Conservation (phyloP, 805 yeast genomes). For the Yamadazyma endophytica region DNA sequence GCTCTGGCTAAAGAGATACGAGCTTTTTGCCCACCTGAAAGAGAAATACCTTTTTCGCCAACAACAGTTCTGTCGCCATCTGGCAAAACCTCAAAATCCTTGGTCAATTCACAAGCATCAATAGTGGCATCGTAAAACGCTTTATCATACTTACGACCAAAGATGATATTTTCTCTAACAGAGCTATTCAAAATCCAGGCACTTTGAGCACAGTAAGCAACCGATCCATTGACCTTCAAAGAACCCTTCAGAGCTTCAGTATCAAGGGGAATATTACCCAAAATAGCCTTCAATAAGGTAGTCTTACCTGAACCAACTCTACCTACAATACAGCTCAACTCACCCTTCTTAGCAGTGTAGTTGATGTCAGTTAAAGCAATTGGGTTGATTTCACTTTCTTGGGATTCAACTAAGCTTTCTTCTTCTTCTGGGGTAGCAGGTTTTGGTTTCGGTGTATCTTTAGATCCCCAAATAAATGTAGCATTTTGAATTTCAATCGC, state of each 20-base stretch:
- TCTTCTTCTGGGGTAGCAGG: conserved; percentile 11
- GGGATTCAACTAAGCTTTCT: conserved; percentile 12
- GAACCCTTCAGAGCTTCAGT: no score
- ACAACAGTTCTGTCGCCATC: conserved; percentile 40
- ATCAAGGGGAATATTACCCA: conserved; percentile 23
- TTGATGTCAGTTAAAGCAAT: conserved; percentile 28
- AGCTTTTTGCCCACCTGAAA: conserved; percentile 43
- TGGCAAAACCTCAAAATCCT: conserved; percentile 32
- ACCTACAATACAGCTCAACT: conserved; percentile 39
- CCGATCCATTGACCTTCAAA: conserved; percentile 24
- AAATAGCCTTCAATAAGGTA: conserved; percentile 29
- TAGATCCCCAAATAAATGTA: conserved; percentile 27
- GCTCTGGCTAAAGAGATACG: conserved; percentile 39
- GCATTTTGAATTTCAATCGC: conserved; percentile 25
- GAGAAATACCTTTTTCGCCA: conserved; percentile 42
- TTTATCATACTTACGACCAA: conserved; percentile 31
- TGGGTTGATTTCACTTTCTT: conserved; percentile 12
- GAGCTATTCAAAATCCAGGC: conserved; percentile 41
- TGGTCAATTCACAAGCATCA: conserved; percentile 32
- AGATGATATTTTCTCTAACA: conserved; percentile 35
- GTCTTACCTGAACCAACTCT: conserved; percentile 39
- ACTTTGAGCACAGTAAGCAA: conserved; percentile 38
- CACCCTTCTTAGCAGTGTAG: conserved; percentile 30
- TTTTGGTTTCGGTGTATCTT: conserved; percentile 7
- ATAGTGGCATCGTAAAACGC: conserved; percentile 28